These are phyloP conservation scores for Allium cepa DNA, from an alignment of 106 monocot genomes.

Conservation along the genomic window DNA sequence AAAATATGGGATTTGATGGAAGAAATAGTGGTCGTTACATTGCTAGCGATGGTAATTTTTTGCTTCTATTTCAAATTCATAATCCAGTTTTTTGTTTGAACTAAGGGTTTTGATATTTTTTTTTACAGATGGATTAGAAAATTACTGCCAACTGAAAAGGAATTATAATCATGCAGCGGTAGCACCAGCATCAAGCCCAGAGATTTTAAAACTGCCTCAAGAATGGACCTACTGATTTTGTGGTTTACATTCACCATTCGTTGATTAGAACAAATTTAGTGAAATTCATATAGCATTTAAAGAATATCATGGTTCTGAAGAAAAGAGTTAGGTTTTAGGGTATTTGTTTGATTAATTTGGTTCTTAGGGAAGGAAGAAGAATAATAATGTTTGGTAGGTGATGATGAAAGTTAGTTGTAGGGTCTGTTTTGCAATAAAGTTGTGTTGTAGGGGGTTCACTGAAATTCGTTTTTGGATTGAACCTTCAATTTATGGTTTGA, in stretches of 20 bases:
- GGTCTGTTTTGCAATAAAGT: conserved; percentile 12
- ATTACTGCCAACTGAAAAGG: background rate
- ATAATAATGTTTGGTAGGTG: background rate
- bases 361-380: background rate
- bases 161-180: background rate
- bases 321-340: background rate
- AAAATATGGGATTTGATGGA: background rate
- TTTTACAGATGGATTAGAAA: background rate
- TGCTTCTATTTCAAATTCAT: background rate
- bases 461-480: too few relatives aligned
- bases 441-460: too few relatives aligned
- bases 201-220: conserved; percentile 2
- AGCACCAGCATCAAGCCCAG: background rate
- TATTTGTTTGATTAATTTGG: background rate
- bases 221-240: conserved; percentile 17
- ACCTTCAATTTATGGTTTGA: too few relatives aligned
- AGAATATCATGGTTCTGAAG: background rate
- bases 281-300: background rate
- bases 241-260: background rate
- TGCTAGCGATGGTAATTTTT: background rate
- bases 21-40: background rate
- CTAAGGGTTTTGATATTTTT: background rate
- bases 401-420: background rate
- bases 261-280: background rate
- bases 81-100: background rate